Conservation (phyloP, 202 grass and related monocot species). For the Tripidium arundinaceum region DNA sequence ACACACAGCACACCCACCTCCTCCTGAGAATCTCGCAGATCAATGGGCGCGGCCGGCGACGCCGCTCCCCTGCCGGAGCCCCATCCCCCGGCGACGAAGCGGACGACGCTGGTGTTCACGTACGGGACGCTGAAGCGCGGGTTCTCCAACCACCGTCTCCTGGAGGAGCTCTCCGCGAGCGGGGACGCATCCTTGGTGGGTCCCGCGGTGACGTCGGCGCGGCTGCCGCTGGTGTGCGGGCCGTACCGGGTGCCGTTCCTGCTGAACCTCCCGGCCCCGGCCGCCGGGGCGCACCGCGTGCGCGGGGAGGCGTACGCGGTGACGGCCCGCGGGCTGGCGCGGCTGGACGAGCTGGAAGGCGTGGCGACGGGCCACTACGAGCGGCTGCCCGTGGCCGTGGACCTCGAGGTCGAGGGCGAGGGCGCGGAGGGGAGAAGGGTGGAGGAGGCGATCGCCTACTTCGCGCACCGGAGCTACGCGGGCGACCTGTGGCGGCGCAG, state of each 20-base stretch:
- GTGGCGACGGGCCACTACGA: conserved; percentile 70
- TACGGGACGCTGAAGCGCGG: conserved; percentile 95
- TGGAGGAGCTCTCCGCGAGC: conserved; percentile 46
- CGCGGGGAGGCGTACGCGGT: conserved; percentile 74
- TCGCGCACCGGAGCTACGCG: conserved; percentile 68
- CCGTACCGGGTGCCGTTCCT: conserved; percentile 96
- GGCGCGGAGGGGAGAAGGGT: conserved; percentile 6
- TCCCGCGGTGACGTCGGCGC: conserved; percentile 34
- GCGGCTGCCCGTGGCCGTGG: conserved; percentile 49
- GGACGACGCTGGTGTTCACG: conserved; percentile 78
- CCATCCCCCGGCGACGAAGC: too few relatives aligned
- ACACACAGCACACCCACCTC: too few relatives aligned
- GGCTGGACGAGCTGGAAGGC: conserved; percentile 88
- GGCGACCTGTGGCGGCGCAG: conserved; percentile 65
- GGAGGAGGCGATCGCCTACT: conserved; percentile 67
- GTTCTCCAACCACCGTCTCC: conserved; percentile 76
- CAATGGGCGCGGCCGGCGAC: too few relatives aligned
- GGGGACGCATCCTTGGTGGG: conserved; percentile 62
- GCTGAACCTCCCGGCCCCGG: conserved; percentile 58
- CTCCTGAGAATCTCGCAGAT: too few relatives aligned
- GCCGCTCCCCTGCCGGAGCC: too few relatives aligned
- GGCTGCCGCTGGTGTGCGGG: conserved; percentile 73
- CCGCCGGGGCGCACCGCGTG: conserved; percentile 40
- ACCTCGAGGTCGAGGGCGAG: not conserved
- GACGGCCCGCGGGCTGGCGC: conserved; percentile 39